Evolutionary conservation across 2,329 filamentous ascomycete species (phyloP).

Genomic region (Pyricularia pennisetigena): DNA sequence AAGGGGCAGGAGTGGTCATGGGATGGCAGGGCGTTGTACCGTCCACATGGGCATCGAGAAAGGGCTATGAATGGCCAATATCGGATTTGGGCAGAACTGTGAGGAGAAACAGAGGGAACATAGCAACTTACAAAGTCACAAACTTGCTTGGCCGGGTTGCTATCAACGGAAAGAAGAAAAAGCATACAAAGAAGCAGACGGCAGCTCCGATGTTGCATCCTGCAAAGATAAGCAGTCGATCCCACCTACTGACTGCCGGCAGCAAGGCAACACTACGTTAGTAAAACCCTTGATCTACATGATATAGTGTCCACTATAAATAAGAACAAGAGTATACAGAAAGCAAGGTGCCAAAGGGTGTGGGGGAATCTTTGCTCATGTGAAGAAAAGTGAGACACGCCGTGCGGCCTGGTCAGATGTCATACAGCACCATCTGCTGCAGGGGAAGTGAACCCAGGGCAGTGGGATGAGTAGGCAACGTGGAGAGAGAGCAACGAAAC

Average conservation of each 20-base stretch:
- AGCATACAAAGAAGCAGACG: conserved; percentile 88
- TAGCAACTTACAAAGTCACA: conserved; percentile 78
- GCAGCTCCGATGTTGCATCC: conserved; percentile 83
- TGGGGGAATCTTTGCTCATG: conserved; percentile 17
- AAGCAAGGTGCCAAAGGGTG: conserved; percentile 6
- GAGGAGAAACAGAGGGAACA: conserved; percentile 8
- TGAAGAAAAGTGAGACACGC: conserved; percentile 31
- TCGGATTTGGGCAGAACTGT: neutral
- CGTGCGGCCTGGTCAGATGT: conserved; percentile 33
- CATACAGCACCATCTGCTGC: conserved; percentile 24
- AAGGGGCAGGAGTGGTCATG: conserved; percentile 3
- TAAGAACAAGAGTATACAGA: neutral
- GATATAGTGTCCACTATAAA: neutral
- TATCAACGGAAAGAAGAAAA: conserved; percentile 79
- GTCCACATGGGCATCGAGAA: neutral
- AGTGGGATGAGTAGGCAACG: conserved; percentile 11
- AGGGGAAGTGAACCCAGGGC: conserved; percentile 24
- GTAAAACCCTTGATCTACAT: conserved; percentile 10
- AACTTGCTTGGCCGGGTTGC: conserved; percentile 82
- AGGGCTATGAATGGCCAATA: neutral
- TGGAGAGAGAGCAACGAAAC: conserved; percentile 5
- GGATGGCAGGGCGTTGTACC: neutral
- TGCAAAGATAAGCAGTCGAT: conserved; percentile 84
- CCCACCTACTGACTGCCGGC: conserved; percentile 82
- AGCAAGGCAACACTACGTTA: conserved; percentile 19